phyloP scores from a whole-genome alignment of 495 filamentous ascomycete species.

The Daldinia caldariorum region DNA sequence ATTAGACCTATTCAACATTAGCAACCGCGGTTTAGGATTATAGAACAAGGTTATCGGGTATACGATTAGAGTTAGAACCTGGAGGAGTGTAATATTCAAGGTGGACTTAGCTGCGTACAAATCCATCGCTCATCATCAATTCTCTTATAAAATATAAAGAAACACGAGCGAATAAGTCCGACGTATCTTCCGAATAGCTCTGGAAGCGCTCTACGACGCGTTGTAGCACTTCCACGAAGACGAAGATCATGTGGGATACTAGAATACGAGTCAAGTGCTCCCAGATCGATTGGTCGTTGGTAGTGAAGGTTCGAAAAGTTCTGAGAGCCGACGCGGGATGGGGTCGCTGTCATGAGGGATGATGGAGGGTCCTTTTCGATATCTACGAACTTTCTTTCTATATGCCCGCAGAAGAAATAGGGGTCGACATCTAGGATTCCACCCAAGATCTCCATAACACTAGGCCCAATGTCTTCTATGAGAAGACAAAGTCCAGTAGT shows the following conservation, averaged over 20 bases:
- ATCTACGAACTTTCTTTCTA: constrained; percentile 10
- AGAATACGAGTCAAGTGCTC: constrained; percentile 1
- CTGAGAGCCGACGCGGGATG: constrained; percentile 11
- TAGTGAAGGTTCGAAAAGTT: constrained; percentile 17
- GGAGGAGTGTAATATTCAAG: background rate
- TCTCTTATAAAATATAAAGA: constrained; percentile 13
- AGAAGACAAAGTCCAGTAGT: constrained; percentile 9
- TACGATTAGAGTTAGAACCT: no score
- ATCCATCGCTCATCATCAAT: constrained; percentile 12
- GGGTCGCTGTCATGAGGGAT: constrained; percentile 12
- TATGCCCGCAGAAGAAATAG: constrained; percentile 20
- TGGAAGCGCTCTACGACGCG: constrained; percentile 5
- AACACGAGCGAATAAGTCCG: constrained; percentile 20
- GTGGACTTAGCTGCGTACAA: background rate
- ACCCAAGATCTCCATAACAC: constrained; percentile 8
- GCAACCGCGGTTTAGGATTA: no score
- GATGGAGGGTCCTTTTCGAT: constrained; percentile 16
- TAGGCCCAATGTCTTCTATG: constrained; percentile 17
- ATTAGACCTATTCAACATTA: constrained; percentile 13
- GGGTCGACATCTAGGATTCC: constrained; percentile 17
- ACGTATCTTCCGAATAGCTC: constrained; percentile 14
- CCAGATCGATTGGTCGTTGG: constrained; percentile 19
- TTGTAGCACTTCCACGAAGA: background rate
- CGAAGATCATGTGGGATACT: constrained; percentile 4
- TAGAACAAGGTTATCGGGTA: no score